phyloP scores from a whole-genome alignment of 2,329 filamentous ascomycete species.

The Thielaviopsis populi region DNA sequence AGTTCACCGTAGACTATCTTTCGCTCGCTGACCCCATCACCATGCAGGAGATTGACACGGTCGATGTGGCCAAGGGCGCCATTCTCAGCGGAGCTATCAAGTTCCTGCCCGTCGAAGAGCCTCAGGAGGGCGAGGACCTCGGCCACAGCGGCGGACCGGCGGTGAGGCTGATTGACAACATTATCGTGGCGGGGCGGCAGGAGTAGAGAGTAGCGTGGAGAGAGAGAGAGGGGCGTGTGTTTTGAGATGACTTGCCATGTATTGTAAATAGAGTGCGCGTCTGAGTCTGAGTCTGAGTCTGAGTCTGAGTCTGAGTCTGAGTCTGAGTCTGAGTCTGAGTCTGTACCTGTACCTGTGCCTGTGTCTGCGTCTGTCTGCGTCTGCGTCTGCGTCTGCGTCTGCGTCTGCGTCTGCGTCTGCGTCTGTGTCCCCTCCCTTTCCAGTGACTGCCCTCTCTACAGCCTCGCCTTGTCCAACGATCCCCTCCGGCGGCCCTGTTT shows the following conservation, averaged over 20 bases:
- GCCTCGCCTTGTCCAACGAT: slow-evolving; percentile 29
- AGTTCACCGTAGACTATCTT: slow-evolving; percentile 81
- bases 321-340: too few species aligned
- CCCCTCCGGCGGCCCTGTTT: slow-evolving; percentile 35
- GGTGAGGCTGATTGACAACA: slow-evolving; percentile 88
- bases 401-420: too few species aligned
- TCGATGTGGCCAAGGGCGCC: slow-evolving; percentile 58
- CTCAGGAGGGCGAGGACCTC: slow-evolving; percentile 55
- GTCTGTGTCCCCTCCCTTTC: too few species aligned
- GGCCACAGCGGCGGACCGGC: slow-evolving; percentile 56
- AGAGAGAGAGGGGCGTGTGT: too few species aligned
- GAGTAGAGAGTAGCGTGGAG: background rate
- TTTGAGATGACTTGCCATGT: too few species aligned
- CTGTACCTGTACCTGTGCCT: too few species aligned
- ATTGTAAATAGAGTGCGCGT: too few species aligned
- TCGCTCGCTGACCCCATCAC: slow-evolving; percentile 76
- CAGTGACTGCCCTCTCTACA: slow-evolving; percentile 5
- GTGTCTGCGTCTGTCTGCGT: too few species aligned
- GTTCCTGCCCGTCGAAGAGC: slow-evolving; percentile 67
- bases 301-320: too few species aligned
- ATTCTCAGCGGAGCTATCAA: slow-evolving; percentile 83
- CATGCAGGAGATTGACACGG: slow-evolving; percentile 58
- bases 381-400: too few species aligned
- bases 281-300: too few species aligned
- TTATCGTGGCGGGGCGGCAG: slow-evolving; percentile 46